Evolutionary conservation across 345 rosid species (phyloP).

Genomic region (Pelargonium nanum): DNA sequence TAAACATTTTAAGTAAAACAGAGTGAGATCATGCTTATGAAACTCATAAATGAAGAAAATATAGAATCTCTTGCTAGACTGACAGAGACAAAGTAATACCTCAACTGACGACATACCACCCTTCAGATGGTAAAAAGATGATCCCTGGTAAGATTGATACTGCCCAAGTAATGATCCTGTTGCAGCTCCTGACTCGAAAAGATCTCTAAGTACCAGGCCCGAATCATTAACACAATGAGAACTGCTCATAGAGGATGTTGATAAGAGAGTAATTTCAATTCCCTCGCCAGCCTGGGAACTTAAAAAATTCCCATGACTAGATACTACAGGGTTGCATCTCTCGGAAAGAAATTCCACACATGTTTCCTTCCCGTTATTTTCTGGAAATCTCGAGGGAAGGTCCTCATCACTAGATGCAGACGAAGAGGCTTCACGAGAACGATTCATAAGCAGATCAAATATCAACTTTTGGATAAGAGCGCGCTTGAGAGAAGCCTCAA

Average conservation of each 20-base stretch:
- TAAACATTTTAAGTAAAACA: too few relatives aligned
- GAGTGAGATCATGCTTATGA: too few relatives aligned
- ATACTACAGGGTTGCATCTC: conserved; percentile 29
- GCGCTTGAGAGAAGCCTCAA: conserved; percentile 90
- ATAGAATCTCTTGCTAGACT: conserved; percentile 2
- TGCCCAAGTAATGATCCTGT: conserved; percentile 56
- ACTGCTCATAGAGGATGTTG: conserved; percentile 50
- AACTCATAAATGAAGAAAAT: conserved; percentile 1
- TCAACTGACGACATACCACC: conserved; percentile 38
- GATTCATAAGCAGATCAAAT: conserved; percentile 55
- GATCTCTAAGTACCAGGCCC: conserved; percentile 67
- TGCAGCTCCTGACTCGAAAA: conserved; percentile 57
- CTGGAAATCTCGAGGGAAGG: conserved; percentile 31
- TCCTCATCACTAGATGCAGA: conserved; percentile 26
- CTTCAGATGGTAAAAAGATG: conserved; percentile 46
- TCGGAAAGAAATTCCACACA: conserved; percentile 30
- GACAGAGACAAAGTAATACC: conserved; percentile 40
- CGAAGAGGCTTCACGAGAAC: conserved; percentile 28
- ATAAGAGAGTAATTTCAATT: conserved; percentile 61
- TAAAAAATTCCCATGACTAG: conserved; percentile 34
- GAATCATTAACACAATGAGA: conserved; percentile 50
- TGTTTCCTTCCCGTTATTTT: conserved; percentile 25
- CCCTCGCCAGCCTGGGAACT: conserved; percentile 40
- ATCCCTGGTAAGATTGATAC: conserved; percentile 51
- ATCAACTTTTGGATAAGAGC: conserved; percentile 68